A percentile compares a stretch with the other conserved stretches of the same genome.
Conservation (phyloP, 2,329 filamentous ascomycete genomes). For the Xylogone sp. region DNA sequence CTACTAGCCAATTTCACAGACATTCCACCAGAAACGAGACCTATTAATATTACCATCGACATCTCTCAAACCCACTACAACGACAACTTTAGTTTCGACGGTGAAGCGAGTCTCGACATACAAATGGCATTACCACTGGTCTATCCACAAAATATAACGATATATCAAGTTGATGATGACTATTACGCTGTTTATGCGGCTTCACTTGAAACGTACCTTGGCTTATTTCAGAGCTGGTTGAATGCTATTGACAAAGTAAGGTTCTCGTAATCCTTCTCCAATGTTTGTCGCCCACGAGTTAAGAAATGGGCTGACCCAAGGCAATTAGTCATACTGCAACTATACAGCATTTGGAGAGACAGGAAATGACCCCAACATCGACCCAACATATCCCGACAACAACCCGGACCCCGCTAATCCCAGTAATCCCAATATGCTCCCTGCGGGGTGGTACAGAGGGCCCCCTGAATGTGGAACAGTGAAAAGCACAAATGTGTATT, state of each 20-base stretch:
- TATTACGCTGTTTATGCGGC: constrained; percentile 14
- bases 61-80: constrained; percentile 8
- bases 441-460: constrained; percentile 32
- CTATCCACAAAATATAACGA: constrained; percentile 21
- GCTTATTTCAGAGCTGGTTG: constrained; percentile 24
- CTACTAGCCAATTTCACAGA: constrained; percentile 9
- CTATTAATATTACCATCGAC: constrained; percentile 13
- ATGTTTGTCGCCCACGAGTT: no score
- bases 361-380: constrained; percentile 34
- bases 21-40: constrained; percentile 13
- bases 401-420: constrained; percentile 36
- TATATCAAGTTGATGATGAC: constrained; percentile 22
- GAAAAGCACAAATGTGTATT: constrained; percentile 47
- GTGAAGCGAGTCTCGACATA: constrained; percentile 16
- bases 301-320: constrained; percentile 6
- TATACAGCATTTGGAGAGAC: constrained; percentile 40
- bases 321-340: constrained; percentile 35
- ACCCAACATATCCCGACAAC: constrained; percentile 39
- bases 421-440: constrained; percentile 17
- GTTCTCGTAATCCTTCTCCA: no score
- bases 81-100: constrained; percentile 6
- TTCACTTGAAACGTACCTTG: constrained; percentile 12
- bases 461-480: constrained; percentile 41
- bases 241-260: constrained; percentile 23
- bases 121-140: constrained; percentile 13